A percentile compares a stretch with the other conserved stretches of the same genome.
phyloP scores from a whole-genome alignment of 768 basidiomycete species.

The Chlorophyllum brunneum region DNA sequence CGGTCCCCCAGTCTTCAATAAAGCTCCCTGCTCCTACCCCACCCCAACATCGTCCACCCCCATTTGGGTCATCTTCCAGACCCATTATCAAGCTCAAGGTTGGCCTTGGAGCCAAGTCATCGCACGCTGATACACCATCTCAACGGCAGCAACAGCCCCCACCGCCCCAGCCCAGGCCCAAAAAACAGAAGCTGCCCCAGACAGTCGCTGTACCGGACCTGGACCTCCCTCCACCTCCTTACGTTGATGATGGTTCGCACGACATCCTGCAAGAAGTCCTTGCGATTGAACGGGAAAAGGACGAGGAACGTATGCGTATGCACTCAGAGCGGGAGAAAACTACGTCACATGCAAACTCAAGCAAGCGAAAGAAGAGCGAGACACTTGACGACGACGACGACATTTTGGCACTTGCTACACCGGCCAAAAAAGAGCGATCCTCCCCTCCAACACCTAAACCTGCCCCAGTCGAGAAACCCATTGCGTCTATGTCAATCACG shows the following conservation, averaged over 20 bases:
- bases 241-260: slow-evolving; percentile 78
- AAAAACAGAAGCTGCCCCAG: slow-evolving; percentile 25
- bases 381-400: slow-evolving; percentile 42
- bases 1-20: slow-evolving; percentile 22
- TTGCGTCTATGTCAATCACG: slow-evolving; percentile 16
- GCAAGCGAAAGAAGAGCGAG: slow-evolving; percentile 55
- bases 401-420: slow-evolving; percentile 56
- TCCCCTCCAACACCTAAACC: slow-evolving; percentile 34
- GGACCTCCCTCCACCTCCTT: slow-evolving; percentile 63
- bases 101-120: slow-evolving; percentile 33
- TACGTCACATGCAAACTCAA: slow-evolving; percentile 35
- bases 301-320: slow-evolving; percentile 47
- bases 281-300: slow-evolving; percentile 70
- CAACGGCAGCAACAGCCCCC: slow-evolving; percentile 28
- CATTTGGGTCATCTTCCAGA: slow-evolving; percentile 34
- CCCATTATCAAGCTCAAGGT: slow-evolving; percentile 72
- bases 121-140: slow-evolving; percentile 24
- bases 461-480: slow-evolving; percentile 1
- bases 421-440: slow-evolving; percentile 54
- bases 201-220: slow-evolving; percentile 27
- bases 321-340: slow-evolving; percentile 35
- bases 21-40: slow-evolving; percentile 39
- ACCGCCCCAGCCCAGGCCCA: slow-evolving; percentile 32
- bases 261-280: slow-evolving; percentile 80
- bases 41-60: slow-evolving; percentile 19